Base-by-base conservation (phyloP, 441 rosid genomes). In the Eutrema salsugineum region DNA sequence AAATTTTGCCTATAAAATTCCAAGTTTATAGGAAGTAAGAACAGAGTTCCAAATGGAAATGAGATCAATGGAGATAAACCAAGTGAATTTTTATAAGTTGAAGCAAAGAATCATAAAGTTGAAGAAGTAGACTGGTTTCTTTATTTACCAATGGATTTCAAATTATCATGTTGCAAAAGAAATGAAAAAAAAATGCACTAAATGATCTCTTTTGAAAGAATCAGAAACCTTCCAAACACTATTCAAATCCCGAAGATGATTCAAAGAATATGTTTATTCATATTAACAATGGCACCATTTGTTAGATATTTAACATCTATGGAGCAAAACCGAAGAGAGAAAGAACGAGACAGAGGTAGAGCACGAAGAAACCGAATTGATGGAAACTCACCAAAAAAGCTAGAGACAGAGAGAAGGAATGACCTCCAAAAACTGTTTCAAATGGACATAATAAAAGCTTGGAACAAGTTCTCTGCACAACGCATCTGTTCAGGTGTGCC, bases 401-500 rank as follows among this genome's bases (percentile, higher is more conserved):
- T 55, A 33, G 60, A 54, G 60, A 32, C 14, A 36, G 11, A 33
- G 61, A 55, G 61, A 30, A 30, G 8, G 2, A 30, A 30, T 5
- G 8, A 22, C 6, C 33, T 6, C 33, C 33, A 30, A 30, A 56
- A 30, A 56, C 43, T 9, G 42, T 58, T 74, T 89, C 86, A 94
- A 49, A 90, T 81, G 76, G 96, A 83, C 98, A 90, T 83, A 62
- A 94, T 88, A 83, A 92, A 94, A 62, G 99, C 97, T 85, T 86
- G 97, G 77, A 94, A 84, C 88, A 94, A 80, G 80, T 88, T 90
- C 88, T 94, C 96, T 19, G 98, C 97, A 6, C 87, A 79, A 70
- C 81, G 91, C 84, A 79, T 92, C 83, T 94, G 96, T 83, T 92
- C 96, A 30, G 87, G 84, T 39, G 97, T 92, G 73, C 99, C 99